Percentiles rank a stretch among this genome's conserved stretches.
phyloP scores from a whole-genome alignment of 2,329 filamentous ascomycete species.

The Podosphaera xanthii region DNA sequence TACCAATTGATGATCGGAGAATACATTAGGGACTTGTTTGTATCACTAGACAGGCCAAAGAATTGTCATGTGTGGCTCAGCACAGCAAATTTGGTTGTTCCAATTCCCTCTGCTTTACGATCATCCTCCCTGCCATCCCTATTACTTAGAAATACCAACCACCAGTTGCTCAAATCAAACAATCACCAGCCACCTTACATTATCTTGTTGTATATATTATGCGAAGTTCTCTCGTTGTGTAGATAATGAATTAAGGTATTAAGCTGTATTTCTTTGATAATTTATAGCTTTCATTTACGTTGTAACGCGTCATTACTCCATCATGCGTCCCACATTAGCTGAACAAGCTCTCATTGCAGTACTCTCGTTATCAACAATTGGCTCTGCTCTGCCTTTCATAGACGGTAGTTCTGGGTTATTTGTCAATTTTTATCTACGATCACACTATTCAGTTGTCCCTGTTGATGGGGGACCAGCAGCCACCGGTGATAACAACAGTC shows the following conservation, averaged over 20 bases:
- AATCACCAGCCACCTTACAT: not conserved
- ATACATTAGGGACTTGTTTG: too few relatives aligned
- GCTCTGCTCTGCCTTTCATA: slow-evolving; percentile 10
- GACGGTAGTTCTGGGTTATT: slow-evolving; percentile 3
- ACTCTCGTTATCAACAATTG: slow-evolving; percentile 10
- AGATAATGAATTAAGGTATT: not conserved
- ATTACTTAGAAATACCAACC: not conserved
- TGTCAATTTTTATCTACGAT: slow-evolving; percentile 8
- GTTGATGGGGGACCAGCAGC: slow-evolving; percentile 16
- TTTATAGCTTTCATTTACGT: not conserved
- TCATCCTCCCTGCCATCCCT: not conserved
- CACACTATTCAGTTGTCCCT: slow-evolving; percentile 16
- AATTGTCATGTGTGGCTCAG: too few relatives aligned
- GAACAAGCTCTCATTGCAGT: slow-evolving; percentile 8
- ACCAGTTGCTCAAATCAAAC: not conserved
- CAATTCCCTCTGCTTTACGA: not conserved
- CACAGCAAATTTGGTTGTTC: too few relatives aligned
- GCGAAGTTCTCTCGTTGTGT: not conserved
- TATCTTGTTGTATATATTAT: not conserved
- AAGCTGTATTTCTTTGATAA: not conserved
- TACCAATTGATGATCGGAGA: too few relatives aligned
- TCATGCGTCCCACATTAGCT: not conserved
- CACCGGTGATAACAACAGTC: not conserved
- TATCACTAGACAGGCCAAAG: too few relatives aligned
- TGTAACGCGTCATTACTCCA: not conserved